phyloP scores from a whole-genome alignment of 1,284 basidiomycete species.

The Ceratobasidium theobromae region DNA sequence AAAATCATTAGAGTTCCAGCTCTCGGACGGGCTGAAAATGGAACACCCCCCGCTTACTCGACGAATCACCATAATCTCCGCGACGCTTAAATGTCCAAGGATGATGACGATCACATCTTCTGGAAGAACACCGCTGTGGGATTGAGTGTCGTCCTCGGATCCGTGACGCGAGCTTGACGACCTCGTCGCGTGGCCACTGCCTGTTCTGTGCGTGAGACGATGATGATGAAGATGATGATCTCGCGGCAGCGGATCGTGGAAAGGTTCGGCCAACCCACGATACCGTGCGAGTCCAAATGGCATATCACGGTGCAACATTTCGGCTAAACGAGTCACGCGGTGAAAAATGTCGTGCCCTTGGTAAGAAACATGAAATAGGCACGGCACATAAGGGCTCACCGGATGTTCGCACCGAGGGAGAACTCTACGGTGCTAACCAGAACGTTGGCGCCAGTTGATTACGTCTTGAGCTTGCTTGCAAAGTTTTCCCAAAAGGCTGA shows the following conservation, averaged over 20 bases:
- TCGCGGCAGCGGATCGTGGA: not conserved
- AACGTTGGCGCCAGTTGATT: not conserved
- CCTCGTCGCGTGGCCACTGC: too few relatives aligned
- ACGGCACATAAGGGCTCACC: not conserved
- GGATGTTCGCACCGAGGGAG: not conserved
- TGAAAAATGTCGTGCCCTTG: not conserved
- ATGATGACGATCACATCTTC: constrained; percentile 20
- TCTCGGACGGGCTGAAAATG: not conserved
- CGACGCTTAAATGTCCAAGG: constrained; percentile 8
- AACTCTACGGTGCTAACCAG: not conserved
- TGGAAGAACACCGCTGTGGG: too few relatives aligned
- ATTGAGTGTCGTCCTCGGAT: too few relatives aligned
- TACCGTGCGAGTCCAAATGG: constrained; percentile 19
- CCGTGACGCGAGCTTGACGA: too few relatives aligned
- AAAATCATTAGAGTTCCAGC: not conserved
- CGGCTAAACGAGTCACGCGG: not conserved
- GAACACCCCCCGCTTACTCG: not conserved
- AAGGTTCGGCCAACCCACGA: not conserved
- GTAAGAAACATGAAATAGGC: not conserved
- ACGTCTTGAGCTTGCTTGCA: not conserved
- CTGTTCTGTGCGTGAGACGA: too few relatives aligned
- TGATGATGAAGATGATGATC: not conserved
- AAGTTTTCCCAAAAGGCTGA: not conserved
- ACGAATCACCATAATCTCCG: constrained; percentile 2
- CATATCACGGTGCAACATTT: constrained; percentile 9